Base-by-base conservation (phyloP, 805 yeast species). In the Scheffersomyces stipitis region DNA sequence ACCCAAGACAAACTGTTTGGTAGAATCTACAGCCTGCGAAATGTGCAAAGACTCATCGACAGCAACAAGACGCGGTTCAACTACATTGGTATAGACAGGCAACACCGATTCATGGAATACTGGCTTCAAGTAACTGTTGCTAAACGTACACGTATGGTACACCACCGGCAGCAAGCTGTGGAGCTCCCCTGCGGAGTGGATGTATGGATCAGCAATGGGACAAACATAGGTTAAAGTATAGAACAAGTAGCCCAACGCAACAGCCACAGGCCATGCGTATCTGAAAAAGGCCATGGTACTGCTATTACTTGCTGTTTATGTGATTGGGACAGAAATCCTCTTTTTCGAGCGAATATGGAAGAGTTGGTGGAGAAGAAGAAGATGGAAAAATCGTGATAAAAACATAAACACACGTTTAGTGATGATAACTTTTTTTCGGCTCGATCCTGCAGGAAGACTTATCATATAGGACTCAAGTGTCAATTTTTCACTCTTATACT, bases 151-250 rank as follows among this genome's bases (percentile, higher is more conserved):
- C 7, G 24, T 20, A 10, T 20, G 24, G 24, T 20, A 20, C 7
- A 20, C 24, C 9, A 20, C 10, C 10, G 24, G 24, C 24, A 10
- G 10, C 9, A 20, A 10, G 9, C 9, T 20, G 9, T 20, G 7
- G 24, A 20, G 24, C 24, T 20, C 9, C 9, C 9, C 24, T 20
- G 7, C 10, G 7, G 24, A 20, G 9, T 7, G 24, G 24, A 20
- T 20, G 9, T 20, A 10, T 5, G 24, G 24, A 5, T 36, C 30
- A 5, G 15, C 22, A 12, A 36, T 17, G 18, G 42, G 42, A 28
- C 42, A 38, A 14, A 28, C 34, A 10, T 14, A 14, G 6, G 34
- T 15, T 8, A 38, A 17, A 10, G 34, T 30, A 26, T 38, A 38
- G 18, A 33, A 27, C 36, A 34, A 18, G 26, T 38, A 38, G 18